phyloP scores from a whole-genome alignment of 345 rosid genomes.

The Hevea brasiliensis region DNA sequence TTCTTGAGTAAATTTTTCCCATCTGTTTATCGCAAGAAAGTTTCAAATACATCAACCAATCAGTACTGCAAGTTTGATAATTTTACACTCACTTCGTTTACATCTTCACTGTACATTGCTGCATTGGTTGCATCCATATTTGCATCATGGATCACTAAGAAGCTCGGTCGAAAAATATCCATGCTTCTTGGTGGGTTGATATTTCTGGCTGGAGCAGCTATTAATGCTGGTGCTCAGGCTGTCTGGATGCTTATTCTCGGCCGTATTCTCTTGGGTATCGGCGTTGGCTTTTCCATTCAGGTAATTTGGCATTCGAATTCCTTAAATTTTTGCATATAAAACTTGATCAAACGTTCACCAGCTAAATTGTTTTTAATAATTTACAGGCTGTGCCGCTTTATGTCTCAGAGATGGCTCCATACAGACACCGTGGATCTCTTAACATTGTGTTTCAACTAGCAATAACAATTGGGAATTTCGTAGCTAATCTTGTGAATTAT shows the following conservation, averaged over 20 bases:
- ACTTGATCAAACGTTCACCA: background rate
- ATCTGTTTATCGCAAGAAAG: constrained; percentile 33
- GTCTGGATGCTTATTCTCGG: constrained; percentile 58
- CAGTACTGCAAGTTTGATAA: constrained; percentile 19
- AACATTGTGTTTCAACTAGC: constrained; percentile 66
- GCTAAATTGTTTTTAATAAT: no score
- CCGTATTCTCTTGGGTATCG: constrained; percentile 58
- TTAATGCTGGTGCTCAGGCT: constrained; percentile 45
- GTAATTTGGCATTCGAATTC: no score
- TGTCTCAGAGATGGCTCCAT: constrained; percentile 52
- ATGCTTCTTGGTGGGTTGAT: constrained; percentile 21
- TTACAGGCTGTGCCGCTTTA: constrained; percentile 53
- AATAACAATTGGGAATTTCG: constrained; percentile 63
- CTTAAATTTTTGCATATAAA: no score
- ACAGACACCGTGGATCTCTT: constrained; percentile 42
- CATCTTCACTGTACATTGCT: constrained; percentile 22
- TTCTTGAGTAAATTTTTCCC: constrained; percentile 48
- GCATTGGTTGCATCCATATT: constrained; percentile 13
- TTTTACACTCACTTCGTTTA: background rate
- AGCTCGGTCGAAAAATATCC: constrained; percentile 10
- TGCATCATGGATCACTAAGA: constrained; percentile 10
- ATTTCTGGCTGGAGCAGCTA: constrained; percentile 14
- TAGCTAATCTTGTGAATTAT: constrained; percentile 57
- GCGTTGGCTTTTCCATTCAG: constrained; percentile 75
- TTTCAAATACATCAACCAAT: background rate